Base-by-base conservation (phyloP, 2,329 filamentous ascomycete species). In the Phialophora chinensis region DNA sequence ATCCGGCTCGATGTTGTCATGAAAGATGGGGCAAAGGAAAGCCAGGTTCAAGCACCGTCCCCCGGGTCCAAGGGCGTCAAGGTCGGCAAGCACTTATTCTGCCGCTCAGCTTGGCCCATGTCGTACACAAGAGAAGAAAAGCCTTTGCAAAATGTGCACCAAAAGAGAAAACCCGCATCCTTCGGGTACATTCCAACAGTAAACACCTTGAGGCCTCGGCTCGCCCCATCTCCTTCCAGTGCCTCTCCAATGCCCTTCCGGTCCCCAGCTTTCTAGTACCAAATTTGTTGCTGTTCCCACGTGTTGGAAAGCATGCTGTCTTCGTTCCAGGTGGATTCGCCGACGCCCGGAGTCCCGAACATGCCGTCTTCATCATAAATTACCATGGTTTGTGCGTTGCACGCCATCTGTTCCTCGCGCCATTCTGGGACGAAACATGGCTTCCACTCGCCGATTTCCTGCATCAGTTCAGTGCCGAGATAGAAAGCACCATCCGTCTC, bases 391-490 rank as follows among this genome's bases (percentile, higher is more conserved):
- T 52, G 25, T 47, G 54, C 56, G 5, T n/a, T 14, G 12, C 35
- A 35, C 11, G 29, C 20, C 20, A 29, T 20, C 23, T 42, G 63
- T 31, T 66, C 29, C 35, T 57, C 54, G 23, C 59, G 23, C 50
- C 65, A 64, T 17, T 58, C 60, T 23, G 66, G 68, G 4, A 64
- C 60, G 29, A 44, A 54, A 17, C 31, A n/a, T 14, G 60, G 29
- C 23, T 23, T 50, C 55, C 62, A 67, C 23, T 62, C 52, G 20
- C 66, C 69, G 33, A 71, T 29, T 33, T 69, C 66, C 20, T 47
- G 17, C 62, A 67, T 69, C 55, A 71, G 31, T 31, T 63, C 65
- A 5, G 59, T 53, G 25, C 66, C 64, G 4, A 71, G 33, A 47
- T 57, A 67, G 10, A 63, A 44, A 14, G 56, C 38, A 5, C 66